Evolutionary conservation across 352 stramenopile species (phyloP), one percentile per base, ranked within the genome.

Genomic region (Phytophthora citrophthora): DNA sequence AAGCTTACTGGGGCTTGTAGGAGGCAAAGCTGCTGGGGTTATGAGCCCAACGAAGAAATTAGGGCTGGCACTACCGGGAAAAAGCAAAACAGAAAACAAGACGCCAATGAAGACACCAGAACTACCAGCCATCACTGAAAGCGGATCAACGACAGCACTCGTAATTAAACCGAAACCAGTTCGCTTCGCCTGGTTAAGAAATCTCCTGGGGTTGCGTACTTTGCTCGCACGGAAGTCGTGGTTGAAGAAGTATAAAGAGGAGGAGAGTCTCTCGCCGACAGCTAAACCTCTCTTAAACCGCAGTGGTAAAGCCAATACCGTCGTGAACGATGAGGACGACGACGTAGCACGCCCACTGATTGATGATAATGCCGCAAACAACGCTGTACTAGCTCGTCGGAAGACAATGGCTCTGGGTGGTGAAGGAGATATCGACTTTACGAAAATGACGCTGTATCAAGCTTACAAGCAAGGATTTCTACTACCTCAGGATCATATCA

Each of bases 401-500:
- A 75, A 60, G 44, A 72, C 38, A 23, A 18, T 57, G 29, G 54
- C 38, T 13, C 9, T 53, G 41, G 32, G 36, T 20, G 68, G 45
- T 29, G 54, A 69, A 43, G 48, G 54, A 2, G 64, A 75, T 2
- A 58, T 92, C 2, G 81, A 93, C 50, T 93, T 95, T 39, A 61
- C 61, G 5, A 83, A 70, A 15, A 91, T 95, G 83, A 86, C 79
- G 18, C 47, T 93, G 39, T 93, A 91, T 47, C 55, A 93, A 16
- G 86, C 86, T 0, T 93, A 81, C 43, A 74, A 72, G 23, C 76
- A 91, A 56, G 83, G 78, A 0, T 93, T 89, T 34, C 52, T 95
- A 26, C 45, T 95, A 5, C 82, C 84, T 0, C 76, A 93, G 24
- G 86, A 95, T 49, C 91, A 95, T 55, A 71, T 81, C 29, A 93